Evolutionary conservation across 2,329 filamentous ascomycete species (phyloP).

Genomic region (Nannizzia gypsea): DNA sequence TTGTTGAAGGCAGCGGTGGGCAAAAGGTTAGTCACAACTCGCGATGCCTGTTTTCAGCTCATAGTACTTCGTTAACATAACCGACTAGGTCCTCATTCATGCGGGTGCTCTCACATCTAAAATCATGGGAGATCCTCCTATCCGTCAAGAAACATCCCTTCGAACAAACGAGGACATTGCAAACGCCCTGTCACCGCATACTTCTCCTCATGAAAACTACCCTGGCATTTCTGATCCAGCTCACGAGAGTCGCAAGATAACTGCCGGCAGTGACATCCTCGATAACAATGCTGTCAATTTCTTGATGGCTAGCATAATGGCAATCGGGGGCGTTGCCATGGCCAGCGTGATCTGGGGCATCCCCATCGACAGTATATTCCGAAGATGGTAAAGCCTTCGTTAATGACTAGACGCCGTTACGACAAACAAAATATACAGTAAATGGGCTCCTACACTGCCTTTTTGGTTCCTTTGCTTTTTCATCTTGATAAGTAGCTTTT

Average conservation of each 20-base stretch:
- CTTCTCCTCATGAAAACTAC: background rate
- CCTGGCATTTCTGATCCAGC: slow-evolving; percentile 18
- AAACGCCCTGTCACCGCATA: slow-evolving; percentile 17
- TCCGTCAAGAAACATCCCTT: slow-evolving; percentile 18
- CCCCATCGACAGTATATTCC: slow-evolving; percentile 3
- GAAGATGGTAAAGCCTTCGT: background rate
- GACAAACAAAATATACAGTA: background rate
- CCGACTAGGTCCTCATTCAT: slow-evolving; percentile 26
- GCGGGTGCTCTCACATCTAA: slow-evolving; percentile 22
- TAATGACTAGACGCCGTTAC: background rate
- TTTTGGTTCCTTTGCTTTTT: background rate
- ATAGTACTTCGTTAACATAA: background rate
- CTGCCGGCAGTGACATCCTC: slow-evolving; percentile 60
- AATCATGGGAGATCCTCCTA: slow-evolving; percentile 12
- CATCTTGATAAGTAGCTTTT: background rate
- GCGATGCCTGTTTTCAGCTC: background rate
- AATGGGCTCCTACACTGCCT: background rate
- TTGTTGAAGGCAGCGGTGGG: slow-evolving; percentile 77
- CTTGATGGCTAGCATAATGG: slow-evolving; percentile 76
- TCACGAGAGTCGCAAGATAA: slow-evolving; percentile 50
- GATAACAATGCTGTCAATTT: slow-evolving; percentile 97
- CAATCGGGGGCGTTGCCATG: slow-evolving; percentile 59
- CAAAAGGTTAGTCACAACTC: slow-evolving; percentile 35
- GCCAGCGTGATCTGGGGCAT: slow-evolving; percentile 27
- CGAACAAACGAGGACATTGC: slow-evolving; percentile 21